phyloP scores from a whole-genome alignment of 2,329 filamentous ascomycete genomes.

The Chaetomium globosum region DNA sequence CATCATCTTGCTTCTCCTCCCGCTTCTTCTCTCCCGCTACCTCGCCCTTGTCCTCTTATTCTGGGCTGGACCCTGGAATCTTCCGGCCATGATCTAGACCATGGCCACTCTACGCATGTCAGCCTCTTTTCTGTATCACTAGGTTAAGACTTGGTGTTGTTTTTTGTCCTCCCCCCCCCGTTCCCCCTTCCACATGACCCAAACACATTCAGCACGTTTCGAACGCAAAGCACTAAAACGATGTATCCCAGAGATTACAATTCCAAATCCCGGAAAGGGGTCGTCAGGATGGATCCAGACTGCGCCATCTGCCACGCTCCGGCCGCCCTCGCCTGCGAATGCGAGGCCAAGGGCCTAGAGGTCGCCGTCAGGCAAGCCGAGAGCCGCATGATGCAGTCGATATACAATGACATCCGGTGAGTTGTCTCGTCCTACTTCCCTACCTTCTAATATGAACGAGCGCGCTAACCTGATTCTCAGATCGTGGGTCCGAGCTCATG shows the following conservation, averaged over 20 bases:
- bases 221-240: slow-evolving; percentile 39
- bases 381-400: slow-evolving; percentile 62
- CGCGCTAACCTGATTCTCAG: slow-evolving; percentile 45
- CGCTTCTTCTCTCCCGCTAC: slow-evolving; percentile 28
- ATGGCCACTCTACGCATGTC: slow-evolving; percentile 44
- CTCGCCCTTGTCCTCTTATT: slow-evolving; percentile 29
- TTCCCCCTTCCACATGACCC: slow-evolving; percentile 24
- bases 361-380: slow-evolving; percentile 66
- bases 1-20: slow-evolving; percentile 3
- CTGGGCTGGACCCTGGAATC: slow-evolving; percentile 36
- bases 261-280: slow-evolving; percentile 49
- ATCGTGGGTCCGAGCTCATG: slow-evolving; percentile 65
- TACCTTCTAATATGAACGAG: neutral
- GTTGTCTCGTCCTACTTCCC: slow-evolving; percentile 28
- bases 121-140: slow-evolving; percentile 37
- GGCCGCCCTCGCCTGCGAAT: slow-evolving; percentile 62
- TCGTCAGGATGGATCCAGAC: slow-evolving; percentile 68
- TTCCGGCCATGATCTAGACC: slow-evolving; percentile 39
- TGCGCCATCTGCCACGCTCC: slow-evolving; percentile 68
- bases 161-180: slow-evolving; percentile 6
- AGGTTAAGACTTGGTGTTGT: slow-evolving; percentile 35
- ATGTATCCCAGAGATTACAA: slow-evolving; percentile 56
- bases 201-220: neutral
- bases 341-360: slow-evolving; percentile 67
- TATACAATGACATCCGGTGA: slow-evolving; percentile 67